Conservation (phyloP, 1,284 basidiomycete genomes). For the Fomes fomentarius region DNA sequence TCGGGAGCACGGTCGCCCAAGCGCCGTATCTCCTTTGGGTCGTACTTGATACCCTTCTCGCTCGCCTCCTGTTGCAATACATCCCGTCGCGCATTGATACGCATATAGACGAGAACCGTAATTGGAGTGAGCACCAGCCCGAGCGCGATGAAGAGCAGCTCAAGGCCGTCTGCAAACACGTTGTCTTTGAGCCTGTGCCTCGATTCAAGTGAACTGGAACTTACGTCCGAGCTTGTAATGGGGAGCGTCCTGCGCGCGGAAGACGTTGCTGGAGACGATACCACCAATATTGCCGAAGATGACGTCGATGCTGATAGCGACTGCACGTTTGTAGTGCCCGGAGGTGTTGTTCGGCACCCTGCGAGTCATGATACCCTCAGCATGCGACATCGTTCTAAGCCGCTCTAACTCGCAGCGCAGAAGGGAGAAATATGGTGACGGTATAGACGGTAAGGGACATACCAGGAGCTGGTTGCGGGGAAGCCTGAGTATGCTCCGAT, state of each 20-base stretch:
- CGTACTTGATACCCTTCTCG: constrained; percentile 25
- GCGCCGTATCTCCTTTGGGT: constrained; percentile 44
- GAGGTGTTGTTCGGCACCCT: constrained; percentile 50
- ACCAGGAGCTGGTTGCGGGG: constrained; percentile 74
- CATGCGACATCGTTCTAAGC: no score
- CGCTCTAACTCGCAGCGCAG: no score
- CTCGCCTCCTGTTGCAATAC: constrained; percentile 18
- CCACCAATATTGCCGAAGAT: constrained; percentile 62
- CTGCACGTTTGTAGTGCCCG: constrained; percentile 68
- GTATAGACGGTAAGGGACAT: not conserved
- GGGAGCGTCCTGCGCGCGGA: constrained; percentile 58
- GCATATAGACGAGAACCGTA: constrained; percentile 52
- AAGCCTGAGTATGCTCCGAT: constrained; percentile 62
- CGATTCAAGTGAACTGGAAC: constrained; percentile 23
- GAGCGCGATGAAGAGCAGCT: constrained; percentile 68
- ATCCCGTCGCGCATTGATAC: constrained; percentile 53
- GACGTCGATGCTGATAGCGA: constrained; percentile 65
- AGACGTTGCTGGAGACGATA: constrained; percentile 63
- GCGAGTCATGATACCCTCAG: not conserved
- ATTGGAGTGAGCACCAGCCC: constrained; percentile 56
- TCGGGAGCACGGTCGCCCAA: constrained; percentile 67
- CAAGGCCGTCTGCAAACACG: constrained; percentile 51
- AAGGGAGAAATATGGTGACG: no score
- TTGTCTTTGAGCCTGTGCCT: no score
- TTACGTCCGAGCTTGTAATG: constrained; percentile 62